A percentile compares a stretch with the other conserved stretches of the same genome.
Evolutionary conservation across 2,329 filamentous ascomycete species (phyloP).

Genomic region (Thelonectria blattea): DNA sequence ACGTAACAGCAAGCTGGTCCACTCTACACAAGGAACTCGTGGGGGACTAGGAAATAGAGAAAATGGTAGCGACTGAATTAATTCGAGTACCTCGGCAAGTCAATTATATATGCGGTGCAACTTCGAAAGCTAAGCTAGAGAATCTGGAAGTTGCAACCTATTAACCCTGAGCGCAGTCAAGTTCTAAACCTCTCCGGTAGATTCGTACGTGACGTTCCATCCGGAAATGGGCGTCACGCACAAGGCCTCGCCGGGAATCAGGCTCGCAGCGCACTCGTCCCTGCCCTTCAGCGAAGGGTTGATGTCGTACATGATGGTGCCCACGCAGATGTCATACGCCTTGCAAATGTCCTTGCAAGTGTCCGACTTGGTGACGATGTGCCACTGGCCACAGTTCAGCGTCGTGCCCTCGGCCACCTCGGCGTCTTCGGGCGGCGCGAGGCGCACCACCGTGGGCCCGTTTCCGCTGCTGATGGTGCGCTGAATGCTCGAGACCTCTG

Average conservation of each 20-base stretch:
- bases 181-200: not conserved
- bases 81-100: not conserved
- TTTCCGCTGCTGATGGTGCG: constrained; percentile 7
- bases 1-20: no score
- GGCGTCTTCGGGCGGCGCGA: constrained; percentile 5
- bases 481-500: not conserved
- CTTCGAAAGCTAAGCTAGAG: constrained; percentile 1
- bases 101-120: not conserved
- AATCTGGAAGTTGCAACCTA: not conserved
- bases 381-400: constrained; percentile 8
- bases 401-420: constrained; percentile 16
- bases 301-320: not conserved
- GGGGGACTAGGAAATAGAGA: not conserved
- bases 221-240: constrained; percentile 13
- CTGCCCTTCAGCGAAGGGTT: constrained; percentile 15
- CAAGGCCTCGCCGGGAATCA: constrained; percentile 18
- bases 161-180: not conserved
- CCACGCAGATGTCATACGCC: not conserved
- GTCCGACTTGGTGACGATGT: constrained; percentile 11
- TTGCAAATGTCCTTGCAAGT: constrained; percentile 7
- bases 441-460: not conserved
- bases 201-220: constrained; percentile 14
- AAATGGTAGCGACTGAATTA: not conserved
- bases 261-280: constrained; percentile 4
- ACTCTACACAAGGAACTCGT: no score